A percentile compares a stretch with the other conserved stretches of the same genome.
These are phyloP conservation scores for Penicillium digitatum DNA, from an alignment of 2,329 filamentous ascomycete genomes.

Conservation along the genomic window DNA sequence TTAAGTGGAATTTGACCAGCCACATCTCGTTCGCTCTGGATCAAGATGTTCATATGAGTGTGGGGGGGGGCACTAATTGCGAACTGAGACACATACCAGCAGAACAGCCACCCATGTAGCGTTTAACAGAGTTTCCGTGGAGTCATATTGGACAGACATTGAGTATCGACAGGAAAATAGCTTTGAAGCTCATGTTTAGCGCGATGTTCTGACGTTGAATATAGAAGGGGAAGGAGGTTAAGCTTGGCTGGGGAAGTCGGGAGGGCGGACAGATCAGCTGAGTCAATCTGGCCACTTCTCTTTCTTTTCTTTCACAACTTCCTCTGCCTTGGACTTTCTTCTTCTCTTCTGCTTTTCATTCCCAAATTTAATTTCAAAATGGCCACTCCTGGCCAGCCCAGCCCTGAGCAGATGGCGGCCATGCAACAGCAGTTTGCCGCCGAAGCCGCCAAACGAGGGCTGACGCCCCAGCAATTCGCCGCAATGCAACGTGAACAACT, in stretches of 20 bases:
- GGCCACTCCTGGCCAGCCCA: constrained; percentile 50
- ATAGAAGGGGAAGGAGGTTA: background rate
- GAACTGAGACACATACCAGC: constrained; percentile 31
- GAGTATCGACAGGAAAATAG: constrained; percentile 10
- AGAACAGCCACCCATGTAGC: constrained; percentile 40
- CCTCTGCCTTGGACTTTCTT: background rate
- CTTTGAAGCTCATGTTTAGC: background rate
- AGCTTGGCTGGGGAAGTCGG: constrained; percentile 9
- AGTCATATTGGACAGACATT: constrained; percentile 45
- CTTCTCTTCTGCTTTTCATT: background rate
- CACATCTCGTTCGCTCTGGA: constrained; percentile 60
- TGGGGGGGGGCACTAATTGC: background rate
- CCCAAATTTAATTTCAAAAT: constrained; percentile 22
- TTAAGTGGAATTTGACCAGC: constrained; percentile 59
- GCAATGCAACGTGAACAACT: constrained; percentile 52
- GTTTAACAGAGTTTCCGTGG: constrained; percentile 36
- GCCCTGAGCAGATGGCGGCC: constrained; percentile 76
- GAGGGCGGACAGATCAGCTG: constrained; percentile 25
- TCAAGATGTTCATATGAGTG: constrained; percentile 10
- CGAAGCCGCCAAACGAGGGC: constrained; percentile 78
- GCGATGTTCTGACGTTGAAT: background rate
- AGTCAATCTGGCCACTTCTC: constrained; percentile 30
- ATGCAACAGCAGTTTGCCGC: constrained; percentile 79
- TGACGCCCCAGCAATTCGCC: constrained; percentile 81
- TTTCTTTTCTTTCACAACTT: constrained; percentile 13